Base-by-base conservation (phyloP, 192 early-diverging fungal species). In the Coemansia sp. region DNA sequence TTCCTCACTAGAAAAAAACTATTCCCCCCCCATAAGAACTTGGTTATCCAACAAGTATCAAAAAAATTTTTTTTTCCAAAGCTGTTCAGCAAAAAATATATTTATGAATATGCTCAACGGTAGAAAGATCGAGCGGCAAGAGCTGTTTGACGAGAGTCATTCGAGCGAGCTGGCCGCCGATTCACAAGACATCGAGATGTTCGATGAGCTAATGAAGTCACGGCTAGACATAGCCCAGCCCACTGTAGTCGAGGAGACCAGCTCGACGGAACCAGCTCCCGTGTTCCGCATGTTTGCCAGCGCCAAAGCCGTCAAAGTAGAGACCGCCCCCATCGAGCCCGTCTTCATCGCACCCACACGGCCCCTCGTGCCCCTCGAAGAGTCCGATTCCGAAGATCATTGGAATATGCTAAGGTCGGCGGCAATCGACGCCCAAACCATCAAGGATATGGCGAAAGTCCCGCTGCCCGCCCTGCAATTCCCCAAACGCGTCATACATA, bases 341-440 rank as follows among this genome's bases (percentile, higher is more conserved):
- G 63, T 47, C 26, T 70, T 59, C 28, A 39, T 60, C 4, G 50
- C 42, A 15, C 62, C 74, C 17, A 30, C 62, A 50, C 58, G 64
- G 37, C 67, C 74, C 10, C 60, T 66, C 16, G 56, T 37, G 31
- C 34, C 28, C 1, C 46, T 70, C 47, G 66, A 69, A 32, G 67
- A 66, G 45, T 69, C 67, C 1, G 74, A 76, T 18, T 63, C 67
- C 18, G 74, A 76, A 45, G 74, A 76, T 54, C 67, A 76, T 54
- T 63, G 74, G 74, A 55, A 28, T 32, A 42, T 52, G 30, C 43
- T 76, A 15, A 38, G 50, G 2, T 42, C 74, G 11, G 74, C 64
- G 6, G 74, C 63, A 11, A 59, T 70, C 3, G 74, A 76, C 18
- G 55, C 67, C 11, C 46, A 62, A 16, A 38, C 53, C 30, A 51